phyloP scores from a whole-genome alignment of 495 filamentous ascomycete species.

The Penicillium ochrochloron region DNA sequence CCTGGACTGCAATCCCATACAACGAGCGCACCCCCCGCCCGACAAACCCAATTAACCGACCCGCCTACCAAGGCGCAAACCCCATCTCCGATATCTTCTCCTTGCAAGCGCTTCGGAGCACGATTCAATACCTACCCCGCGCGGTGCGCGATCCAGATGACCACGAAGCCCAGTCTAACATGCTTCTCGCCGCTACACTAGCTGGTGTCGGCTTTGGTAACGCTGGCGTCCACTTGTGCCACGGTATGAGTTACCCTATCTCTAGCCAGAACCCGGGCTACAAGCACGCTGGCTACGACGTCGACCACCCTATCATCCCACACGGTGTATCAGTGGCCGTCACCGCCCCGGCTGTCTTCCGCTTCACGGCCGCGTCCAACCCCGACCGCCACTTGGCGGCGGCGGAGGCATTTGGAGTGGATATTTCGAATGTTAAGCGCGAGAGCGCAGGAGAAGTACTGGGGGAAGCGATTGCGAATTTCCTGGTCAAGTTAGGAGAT shows the following conservation, averaged over 20 bases:
- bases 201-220: constrained; percentile 98
- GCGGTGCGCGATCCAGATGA: constrained; percentile 87
- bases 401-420: constrained; percentile 89
- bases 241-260: constrained; percentile 97
- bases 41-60: constrained; percentile 84
- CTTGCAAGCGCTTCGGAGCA: constrained; percentile 75
- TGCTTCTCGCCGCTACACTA: constrained; percentile 92
- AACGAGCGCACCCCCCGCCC: constrained; percentile 82
- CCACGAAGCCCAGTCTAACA: constrained; percentile 86
- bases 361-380: constrained; percentile 87
- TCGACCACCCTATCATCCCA: constrained; percentile 79
- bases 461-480: constrained; percentile 76
- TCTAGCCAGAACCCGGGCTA: constrained; percentile 92
- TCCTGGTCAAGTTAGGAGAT: constrained; percentile 81
- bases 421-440: constrained; percentile 80
- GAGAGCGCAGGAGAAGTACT: constrained; percentile 89
- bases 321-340: constrained; percentile 96
- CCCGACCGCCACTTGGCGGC: constrained; percentile 88
- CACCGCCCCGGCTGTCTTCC: constrained; percentile 91
- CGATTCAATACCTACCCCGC: constrained; percentile 88
- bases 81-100: constrained; percentile 97
- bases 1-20: constrained; percentile 96
- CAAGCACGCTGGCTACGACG: constrained; percentile 80
- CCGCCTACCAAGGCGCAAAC: constrained; percentile 96
- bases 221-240: constrained; percentile 95